Conservation (phyloP, 1,284 basidiomycete genomes). For the Rhodofomes roseus region DNA sequence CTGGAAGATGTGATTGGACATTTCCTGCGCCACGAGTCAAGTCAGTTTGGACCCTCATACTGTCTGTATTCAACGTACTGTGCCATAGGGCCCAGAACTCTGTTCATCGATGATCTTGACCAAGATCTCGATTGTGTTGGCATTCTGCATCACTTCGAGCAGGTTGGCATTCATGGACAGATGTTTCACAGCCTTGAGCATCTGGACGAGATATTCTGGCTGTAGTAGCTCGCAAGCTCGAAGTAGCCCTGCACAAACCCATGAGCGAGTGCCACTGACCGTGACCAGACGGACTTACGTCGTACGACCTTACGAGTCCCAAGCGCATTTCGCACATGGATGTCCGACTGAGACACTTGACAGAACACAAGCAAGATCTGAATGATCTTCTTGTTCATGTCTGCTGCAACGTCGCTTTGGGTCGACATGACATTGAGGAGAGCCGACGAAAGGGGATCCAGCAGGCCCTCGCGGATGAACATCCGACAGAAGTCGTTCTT, state of each 20-base stretch:
- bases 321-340: constrained; percentile 87
- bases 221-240: constrained; percentile 82
- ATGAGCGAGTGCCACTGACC: background rate
- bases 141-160: constrained; percentile 92
- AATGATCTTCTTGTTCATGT: constrained; percentile 86
- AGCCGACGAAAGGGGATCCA: constrained; percentile 90
- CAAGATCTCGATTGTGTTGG: constrained; percentile 91
- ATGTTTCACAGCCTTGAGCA: constrained; percentile 95
- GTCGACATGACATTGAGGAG: constrained; percentile 84
- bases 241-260: constrained; percentile 59
- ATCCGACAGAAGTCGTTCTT: constrained; percentile 98
- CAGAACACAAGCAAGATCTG: constrained; percentile 91
- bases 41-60: background rate
- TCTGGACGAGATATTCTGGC: constrained; percentile 79
- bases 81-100: constrained; percentile 73
- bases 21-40: constrained; percentile 59
- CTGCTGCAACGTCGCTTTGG: constrained; percentile 60
- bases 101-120: constrained; percentile 83
- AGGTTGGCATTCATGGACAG: constrained; percentile 89
- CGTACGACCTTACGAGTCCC: constrained; percentile 87
- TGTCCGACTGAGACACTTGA: constrained; percentile 92
- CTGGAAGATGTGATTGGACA: constrained; percentile 91
- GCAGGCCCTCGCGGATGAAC: constrained; percentile 93
- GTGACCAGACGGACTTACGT: constrained; percentile 49
- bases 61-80: constrained; percentile 48